Percentiles rank a stretch among this genome's conserved stretches.
phyloP scores from a whole-genome alignment of 2,329 filamentous ascomycete species.

The Fusarium denticulatum region DNA sequence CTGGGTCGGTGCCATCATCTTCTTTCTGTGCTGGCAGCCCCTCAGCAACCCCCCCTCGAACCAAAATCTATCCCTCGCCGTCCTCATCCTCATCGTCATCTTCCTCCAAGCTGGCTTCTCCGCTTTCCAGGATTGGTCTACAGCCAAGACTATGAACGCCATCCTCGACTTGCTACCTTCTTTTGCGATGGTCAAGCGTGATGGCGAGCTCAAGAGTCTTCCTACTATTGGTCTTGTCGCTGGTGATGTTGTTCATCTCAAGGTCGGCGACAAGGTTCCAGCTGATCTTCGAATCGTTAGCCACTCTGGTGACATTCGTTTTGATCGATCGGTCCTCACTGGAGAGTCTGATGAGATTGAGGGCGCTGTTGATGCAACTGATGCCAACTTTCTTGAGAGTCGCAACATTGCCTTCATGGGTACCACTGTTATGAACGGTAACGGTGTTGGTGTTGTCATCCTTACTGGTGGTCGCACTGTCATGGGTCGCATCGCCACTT shows the following conservation, averaged over 20 bases:
- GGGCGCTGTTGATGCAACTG: slow-evolving; percentile 52
- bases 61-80: slow-evolving; percentile 57
- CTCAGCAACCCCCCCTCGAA: slow-evolving; percentile 55
- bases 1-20: slow-evolving; percentile 58
- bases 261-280: slow-evolving; percentile 59
- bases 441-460: slow-evolving; percentile 52
- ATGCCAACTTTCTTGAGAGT: slow-evolving; percentile 54
- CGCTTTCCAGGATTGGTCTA: slow-evolving; percentile 60
- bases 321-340: slow-evolving; percentile 54
- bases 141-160: slow-evolving; percentile 57
- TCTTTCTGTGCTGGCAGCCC: slow-evolving; percentile 60
- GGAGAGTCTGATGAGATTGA: slow-evolving; percentile 55
- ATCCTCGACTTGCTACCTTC: slow-evolving; percentile 58
- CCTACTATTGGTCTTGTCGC: slow-evolving; percentile 55
- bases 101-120: slow-evolving; percentile 58
- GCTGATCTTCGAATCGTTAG: slow-evolving; percentile 57
- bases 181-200: slow-evolving; percentile 55
- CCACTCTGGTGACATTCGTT: slow-evolving; percentile 55
- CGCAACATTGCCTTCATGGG: slow-evolving; percentile 57
- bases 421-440: slow-evolving; percentile 54
- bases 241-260: slow-evolving; percentile 58
- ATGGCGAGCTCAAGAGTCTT: slow-evolving; percentile 54
- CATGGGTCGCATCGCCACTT: slow-evolving; percentile 54
- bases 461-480: slow-evolving; percentile 53
- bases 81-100: slow-evolving; percentile 59